Evolutionary conservation across 495 filamentous ascomycete genomes (phyloP).

Genomic region (Hyaloscypha finlandica): DNA sequence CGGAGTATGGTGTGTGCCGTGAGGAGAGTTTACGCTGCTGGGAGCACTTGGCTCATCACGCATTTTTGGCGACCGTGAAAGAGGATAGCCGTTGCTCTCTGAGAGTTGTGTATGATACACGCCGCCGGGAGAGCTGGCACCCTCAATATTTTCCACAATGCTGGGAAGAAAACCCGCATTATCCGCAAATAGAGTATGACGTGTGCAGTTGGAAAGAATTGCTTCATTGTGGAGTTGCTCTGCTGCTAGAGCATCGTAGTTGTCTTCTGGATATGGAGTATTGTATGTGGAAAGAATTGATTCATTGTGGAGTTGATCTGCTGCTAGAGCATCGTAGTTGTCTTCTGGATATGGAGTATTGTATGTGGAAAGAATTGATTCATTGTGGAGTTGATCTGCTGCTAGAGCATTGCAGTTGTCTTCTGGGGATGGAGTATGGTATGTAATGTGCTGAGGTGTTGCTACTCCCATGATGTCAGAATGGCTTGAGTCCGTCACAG

Average conservation of each 20-base stretch:
- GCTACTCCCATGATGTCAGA: not conserved
- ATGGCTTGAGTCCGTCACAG: not conserved
- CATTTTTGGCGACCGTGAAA: not conserved
- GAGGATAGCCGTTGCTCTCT: not conserved
- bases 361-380: no score
- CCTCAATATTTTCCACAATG: not conserved
- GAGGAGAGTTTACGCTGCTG: not conserved
- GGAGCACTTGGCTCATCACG: not conserved
- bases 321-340: not conserved
- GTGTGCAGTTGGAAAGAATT: no score
- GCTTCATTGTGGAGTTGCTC: not conserved
- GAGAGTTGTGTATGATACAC: not conserved
- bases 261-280: not conserved
- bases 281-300: no score
- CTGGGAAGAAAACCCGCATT: no score
- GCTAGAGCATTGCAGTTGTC: not conserved
- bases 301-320: not conserved
- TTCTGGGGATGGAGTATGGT: not conserved
- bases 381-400: not conserved
- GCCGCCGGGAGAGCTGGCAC: not conserved
- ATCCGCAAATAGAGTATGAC: no score
- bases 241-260: not conserved
- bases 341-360: not conserved
- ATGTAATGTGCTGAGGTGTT: not conserved
- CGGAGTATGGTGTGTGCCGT: not conserved